Conservation (phyloP, 1,284 basidiomycete genomes). For the Ceratobasidium papillatum region DNA sequence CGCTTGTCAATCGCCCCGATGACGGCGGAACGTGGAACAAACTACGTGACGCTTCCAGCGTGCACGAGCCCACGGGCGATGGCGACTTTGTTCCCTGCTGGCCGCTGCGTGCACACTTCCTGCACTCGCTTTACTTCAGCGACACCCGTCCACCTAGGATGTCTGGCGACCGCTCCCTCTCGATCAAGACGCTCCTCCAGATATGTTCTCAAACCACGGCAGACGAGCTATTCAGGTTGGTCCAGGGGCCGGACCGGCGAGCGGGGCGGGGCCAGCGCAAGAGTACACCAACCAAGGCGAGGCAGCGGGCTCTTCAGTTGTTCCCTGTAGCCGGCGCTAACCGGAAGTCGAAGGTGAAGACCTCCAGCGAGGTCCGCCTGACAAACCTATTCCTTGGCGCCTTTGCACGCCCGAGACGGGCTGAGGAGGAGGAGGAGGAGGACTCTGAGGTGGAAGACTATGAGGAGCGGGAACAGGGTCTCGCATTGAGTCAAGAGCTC, state of each 20-base stretch:
- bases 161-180: not conserved
- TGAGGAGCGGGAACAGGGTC: not conserved
- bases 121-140: not conserved
- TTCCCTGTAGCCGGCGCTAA: not conserved
- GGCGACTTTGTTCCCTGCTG: conserved; percentile 2
- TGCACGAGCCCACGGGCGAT: not conserved
- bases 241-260: too few species aligned
- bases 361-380: not conserved
- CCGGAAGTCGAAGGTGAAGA: not conserved
- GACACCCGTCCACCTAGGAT: not conserved
- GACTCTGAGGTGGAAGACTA: conserved; percentile 8
- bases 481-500: not conserved
- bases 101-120: conserved; percentile 3
- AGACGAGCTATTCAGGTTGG: too few species aligned
- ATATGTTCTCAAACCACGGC: not conserved
- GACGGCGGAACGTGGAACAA: not conserved
- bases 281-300: too few species aligned
- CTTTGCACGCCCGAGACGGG: too few species aligned
- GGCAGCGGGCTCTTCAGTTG: too few species aligned
- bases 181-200: not conserved
- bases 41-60: conserved; percentile 9
- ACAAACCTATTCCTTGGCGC: not conserved
- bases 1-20: conserved; percentile 6
- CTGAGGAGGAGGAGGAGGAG: not conserved
- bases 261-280: too few species aligned